Percentiles rank a stretch among this genome's conserved stretches.
These are phyloP conservation scores for Noccaea bulbosa DNA, from an alignment of 345 rosid species.

Conservation along the genomic window DNA sequence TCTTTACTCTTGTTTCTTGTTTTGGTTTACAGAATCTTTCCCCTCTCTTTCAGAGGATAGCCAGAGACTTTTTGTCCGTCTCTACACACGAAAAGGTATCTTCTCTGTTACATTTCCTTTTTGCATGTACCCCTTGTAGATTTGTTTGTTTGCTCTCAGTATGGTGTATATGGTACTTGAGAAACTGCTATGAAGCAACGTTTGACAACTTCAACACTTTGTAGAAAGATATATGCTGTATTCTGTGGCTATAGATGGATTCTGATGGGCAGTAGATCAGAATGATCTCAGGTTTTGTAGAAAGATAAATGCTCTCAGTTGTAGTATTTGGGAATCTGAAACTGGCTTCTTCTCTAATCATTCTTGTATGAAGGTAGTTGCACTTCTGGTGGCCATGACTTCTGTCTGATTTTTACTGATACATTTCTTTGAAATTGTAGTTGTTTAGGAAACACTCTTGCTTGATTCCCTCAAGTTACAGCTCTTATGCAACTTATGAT, in stretches of 20 bases:
- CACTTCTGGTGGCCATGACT: constrained; percentile 9
- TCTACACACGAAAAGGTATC: constrained; percentile 83
- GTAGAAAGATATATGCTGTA: too few relatives aligned
- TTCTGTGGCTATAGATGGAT: background rate
- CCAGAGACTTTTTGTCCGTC: constrained; percentile 89
- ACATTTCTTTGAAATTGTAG: background rate
- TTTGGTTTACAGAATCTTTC: constrained; percentile 68
- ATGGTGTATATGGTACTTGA: constrained; percentile 8
- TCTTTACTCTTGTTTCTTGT: constrained; percentile 7
- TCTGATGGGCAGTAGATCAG: background rate
- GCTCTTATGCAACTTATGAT: background rate
- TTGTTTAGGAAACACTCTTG: background rate
- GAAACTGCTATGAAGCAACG: background rate
- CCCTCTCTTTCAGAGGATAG: constrained; percentile 63
- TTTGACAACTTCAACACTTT: background rate
- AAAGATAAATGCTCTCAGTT: constrained; percentile 18
- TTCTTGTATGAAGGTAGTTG: constrained; percentile 21
- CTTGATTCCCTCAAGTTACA: background rate
- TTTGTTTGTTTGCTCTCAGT: background rate
- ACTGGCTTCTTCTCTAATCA: background rate
- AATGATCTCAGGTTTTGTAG: constrained; percentile 13
- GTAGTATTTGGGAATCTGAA: constrained; percentile 14
- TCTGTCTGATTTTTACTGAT: constrained; percentile 4
- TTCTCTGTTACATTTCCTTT: background rate
- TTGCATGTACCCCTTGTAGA: constrained; percentile 3